Evolutionary conservation across 768 basidiomycete genomes (phyloP), one percentile per base, ranked within the genome.

Genomic region (Termitomyces heimii): DNA sequence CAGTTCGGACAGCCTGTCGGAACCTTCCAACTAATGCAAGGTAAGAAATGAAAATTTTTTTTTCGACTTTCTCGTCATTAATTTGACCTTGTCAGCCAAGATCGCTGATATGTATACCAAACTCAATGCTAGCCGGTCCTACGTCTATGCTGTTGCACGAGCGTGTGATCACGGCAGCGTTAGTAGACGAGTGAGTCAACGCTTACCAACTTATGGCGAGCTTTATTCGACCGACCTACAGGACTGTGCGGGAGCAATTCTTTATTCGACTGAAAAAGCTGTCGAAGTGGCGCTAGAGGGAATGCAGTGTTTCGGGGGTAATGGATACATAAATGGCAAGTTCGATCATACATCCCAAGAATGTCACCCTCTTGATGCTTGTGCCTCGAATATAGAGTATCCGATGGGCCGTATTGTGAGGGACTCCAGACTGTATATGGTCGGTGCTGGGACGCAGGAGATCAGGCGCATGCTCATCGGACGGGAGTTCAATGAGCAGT

Each of bases 401-500:
- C 91, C 93, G 4, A 82, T 87, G 63, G 94, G 93, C 16, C 85
- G 95, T 32, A 83, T 94, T 63, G 74, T 97, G 45, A 82, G 94
- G 48, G 95, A 98, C 67, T 81, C 94, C 16, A 77, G 92, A 62
- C 72, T 98, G 43, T 98, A 97, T 69, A 86, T 91, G 26, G 94
- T 98, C 57, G 95, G 95, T 28, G 95, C 95, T n/a, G 95, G 95
- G 18, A 94, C 94, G 24, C 95, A 97, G 69, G 94, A 96, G 75
- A 94, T 97, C 54, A 76, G 94, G 62, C 80, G 94, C 57, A 95
- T 95, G 93, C 73, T 96, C 57, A 96, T 97, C 57, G 94, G 94
- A 32, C 78, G 94, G 59, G 94, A 93, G 67, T 94, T 97, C 73
- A 97, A 95, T 67, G 77, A 86, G 59, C 79, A 90, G 66, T 73